A percentile compares a stretch with the other conserved stretches of the same genome.
Evolutionary conservation across 768 basidiomycete genomes (phyloP).

Genomic region (Suillus ampliporus): DNA sequence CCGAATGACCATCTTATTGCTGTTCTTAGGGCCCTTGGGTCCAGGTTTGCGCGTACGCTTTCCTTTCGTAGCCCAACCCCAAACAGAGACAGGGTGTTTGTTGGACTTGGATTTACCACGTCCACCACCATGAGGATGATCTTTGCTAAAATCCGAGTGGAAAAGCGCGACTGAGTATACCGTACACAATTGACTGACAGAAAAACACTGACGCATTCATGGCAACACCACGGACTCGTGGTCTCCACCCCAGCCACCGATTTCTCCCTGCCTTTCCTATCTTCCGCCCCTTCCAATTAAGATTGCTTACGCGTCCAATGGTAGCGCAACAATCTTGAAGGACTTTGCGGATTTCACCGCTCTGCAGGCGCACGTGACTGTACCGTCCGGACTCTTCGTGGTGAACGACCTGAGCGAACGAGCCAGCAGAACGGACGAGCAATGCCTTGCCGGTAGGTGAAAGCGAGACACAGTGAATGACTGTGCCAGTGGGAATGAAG

Average conservation of each 20-base stretch:
- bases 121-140: conserved; percentile 97
- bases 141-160: conserved; percentile 53
- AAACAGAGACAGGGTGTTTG: conserved; percentile 91
- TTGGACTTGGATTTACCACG: conserved; percentile 97
- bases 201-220: conserved; percentile 84
- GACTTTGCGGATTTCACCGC: conserved; percentile 91
- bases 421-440: conserved; percentile 90
- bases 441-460: conserved; percentile 75
- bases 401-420: conserved; percentile 79
- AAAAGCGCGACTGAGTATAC: conserved; percentile 2
- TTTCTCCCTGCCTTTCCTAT: conserved; percentile 92
- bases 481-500: conserved; percentile 90
- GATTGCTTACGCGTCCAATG: conserved; percentile 91
- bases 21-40: conserved; percentile 87
- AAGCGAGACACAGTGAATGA: conserved; percentile 87
- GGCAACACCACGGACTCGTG: conserved; percentile 91
- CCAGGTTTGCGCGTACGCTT: conserved; percentile 92
- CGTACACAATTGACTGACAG: conserved; percentile 9
- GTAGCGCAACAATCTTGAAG: conserved; percentile 84
- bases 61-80: conserved; percentile 93
- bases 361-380: conserved; percentile 84
- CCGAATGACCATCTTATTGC: conserved; percentile 88
- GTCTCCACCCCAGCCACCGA: conserved; percentile 86
- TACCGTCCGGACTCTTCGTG: conserved; percentile 77
- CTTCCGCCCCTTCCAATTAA: conserved; percentile 81